phyloP scores from a whole-genome alignment of 768 basidiomycete species.

The Tulasnella sp. region DNA sequence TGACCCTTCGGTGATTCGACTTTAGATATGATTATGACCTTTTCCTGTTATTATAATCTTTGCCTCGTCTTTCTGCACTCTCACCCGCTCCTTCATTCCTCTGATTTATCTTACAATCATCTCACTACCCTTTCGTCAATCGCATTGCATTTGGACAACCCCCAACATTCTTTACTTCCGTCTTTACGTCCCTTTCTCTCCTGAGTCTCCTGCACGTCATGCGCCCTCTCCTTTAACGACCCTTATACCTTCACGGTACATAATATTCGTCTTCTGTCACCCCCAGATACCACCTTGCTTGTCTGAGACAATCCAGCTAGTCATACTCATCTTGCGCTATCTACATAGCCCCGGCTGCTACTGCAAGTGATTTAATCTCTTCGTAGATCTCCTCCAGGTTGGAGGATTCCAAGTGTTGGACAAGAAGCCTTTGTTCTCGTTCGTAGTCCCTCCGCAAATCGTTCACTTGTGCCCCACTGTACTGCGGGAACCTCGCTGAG shows the following conservation, averaged over 20 bases:
- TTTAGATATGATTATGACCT: constrained; percentile 33
- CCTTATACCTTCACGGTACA: background rate
- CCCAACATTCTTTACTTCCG: background rate
- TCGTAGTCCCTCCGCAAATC: background rate
- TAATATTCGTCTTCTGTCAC: background rate
- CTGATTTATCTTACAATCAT: background rate
- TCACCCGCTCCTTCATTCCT: constrained; percentile 30
- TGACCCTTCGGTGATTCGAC: constrained; percentile 9
- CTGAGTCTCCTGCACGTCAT: background rate
- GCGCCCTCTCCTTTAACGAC: background rate
- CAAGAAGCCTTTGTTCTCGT: background rate
- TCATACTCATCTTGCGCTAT: too few relatives aligned
- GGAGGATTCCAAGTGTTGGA: background rate
- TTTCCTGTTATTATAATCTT: constrained; percentile 71
- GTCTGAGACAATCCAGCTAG: constrained; percentile 3
- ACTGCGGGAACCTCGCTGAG: constrained; percentile 7
- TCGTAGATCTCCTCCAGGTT: constrained; percentile 4
- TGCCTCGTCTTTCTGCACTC: constrained; percentile 43
- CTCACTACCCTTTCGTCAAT: constrained; percentile 1
- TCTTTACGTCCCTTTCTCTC: background rate
- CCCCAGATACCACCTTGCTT: constrained; percentile 1
- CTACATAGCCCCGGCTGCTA: too few relatives aligned
- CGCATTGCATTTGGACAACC: background rate
- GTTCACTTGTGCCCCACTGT: background rate
- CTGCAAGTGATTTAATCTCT: too few relatives aligned